A percentile compares a stretch with the other conserved stretches of the same genome.
phyloP scores from a whole-genome alignment of 345 rosid genomes.

The Melaleuca alternifolia region DNA sequence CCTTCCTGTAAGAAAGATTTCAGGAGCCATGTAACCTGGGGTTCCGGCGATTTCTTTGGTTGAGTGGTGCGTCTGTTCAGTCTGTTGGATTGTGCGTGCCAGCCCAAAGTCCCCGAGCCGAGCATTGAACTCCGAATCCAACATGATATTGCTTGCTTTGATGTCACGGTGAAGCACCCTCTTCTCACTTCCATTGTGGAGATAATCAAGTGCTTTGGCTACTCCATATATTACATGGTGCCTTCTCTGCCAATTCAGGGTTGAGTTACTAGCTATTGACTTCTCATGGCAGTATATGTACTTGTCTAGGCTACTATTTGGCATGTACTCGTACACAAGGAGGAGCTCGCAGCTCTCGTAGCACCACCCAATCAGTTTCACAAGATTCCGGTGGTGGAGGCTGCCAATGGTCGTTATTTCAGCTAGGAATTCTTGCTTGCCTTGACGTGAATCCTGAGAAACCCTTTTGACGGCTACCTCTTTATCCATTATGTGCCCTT shows the following conservation, averaged over 20 bases:
- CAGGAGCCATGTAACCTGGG: constrained; percentile 81
- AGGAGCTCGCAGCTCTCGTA: constrained; percentile 44
- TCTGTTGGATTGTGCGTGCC: constrained; percentile 49
- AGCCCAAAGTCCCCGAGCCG: constrained; percentile 70
- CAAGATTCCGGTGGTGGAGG: constrained; percentile 57
- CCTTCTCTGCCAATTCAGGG: constrained; percentile 50
- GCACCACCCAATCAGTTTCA: constrained; percentile 77
- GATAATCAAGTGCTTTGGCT: constrained; percentile 65
- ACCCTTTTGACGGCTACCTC: constrained; percentile 71
- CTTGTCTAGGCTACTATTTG: constrained; percentile 60
- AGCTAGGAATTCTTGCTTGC: constrained; percentile 69
- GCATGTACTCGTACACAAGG: constrained; percentile 64
- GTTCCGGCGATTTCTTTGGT: constrained; percentile 71
- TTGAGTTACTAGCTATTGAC: constrained; percentile 1
- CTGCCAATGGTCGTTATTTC: constrained; percentile 73
- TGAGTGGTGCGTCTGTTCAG: constrained; percentile 58
- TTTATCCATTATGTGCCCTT: constrained; percentile 32
- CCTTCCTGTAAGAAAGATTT: constrained; percentile 45
- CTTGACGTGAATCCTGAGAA: constrained; percentile 54
- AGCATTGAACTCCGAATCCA: constrained; percentile 50
- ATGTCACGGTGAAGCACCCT: constrained; percentile 65
- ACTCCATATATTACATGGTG: constrained; percentile 30
- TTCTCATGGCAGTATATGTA: constrained; percentile 23
- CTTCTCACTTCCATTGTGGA: constrained; percentile 54
- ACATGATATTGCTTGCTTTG: constrained; percentile 71